phyloP scores from a whole-genome alignment of 805 yeast genomes.

The Teunomyces stri region DNA sequence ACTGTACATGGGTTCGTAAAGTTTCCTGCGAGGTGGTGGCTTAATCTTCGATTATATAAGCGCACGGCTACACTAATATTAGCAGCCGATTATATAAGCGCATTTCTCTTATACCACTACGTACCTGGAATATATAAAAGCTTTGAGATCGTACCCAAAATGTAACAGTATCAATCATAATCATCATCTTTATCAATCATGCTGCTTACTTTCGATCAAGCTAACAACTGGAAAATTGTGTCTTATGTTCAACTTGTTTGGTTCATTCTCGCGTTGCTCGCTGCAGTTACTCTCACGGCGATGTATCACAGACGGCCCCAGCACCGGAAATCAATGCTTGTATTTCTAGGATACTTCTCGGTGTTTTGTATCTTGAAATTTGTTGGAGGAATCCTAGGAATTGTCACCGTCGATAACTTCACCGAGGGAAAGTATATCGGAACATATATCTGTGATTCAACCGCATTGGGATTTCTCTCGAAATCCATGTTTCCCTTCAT shows the following conservation, averaged over 20 bases:
- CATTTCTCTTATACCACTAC: neutral
- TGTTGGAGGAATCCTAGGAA: conserved; percentile 5
- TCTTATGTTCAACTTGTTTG: conserved; percentile 8
- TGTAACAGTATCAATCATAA: too few species aligned
- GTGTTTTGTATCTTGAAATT: conserved; percentile 4
- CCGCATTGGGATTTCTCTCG: conserved; percentile 7
- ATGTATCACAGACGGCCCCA: neutral
- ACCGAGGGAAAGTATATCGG: conserved; percentile 1
- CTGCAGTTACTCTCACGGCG: neutral
- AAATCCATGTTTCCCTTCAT: conserved; percentile 7
- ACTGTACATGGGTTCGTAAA: too few species aligned
- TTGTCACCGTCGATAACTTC: neutral
- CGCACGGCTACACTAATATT: neutral
- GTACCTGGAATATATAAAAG: neutral
- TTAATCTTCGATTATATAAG: neutral
- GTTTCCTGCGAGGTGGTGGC: too few species aligned
- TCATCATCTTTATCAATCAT: neutral
- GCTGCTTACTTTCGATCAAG: neutral
- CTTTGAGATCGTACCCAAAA: too few species aligned
- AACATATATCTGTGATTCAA: conserved; percentile 6
- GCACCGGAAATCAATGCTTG: neutral
- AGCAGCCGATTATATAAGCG: conserved; percentile 2
- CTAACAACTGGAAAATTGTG: conserved; percentile 8
- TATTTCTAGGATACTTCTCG: conserved; percentile 4
- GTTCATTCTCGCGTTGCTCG: conserved; percentile 3